phyloP scores from a whole-genome alignment of 73 alveolate species.

The Paramecium caudatum region DNA sequence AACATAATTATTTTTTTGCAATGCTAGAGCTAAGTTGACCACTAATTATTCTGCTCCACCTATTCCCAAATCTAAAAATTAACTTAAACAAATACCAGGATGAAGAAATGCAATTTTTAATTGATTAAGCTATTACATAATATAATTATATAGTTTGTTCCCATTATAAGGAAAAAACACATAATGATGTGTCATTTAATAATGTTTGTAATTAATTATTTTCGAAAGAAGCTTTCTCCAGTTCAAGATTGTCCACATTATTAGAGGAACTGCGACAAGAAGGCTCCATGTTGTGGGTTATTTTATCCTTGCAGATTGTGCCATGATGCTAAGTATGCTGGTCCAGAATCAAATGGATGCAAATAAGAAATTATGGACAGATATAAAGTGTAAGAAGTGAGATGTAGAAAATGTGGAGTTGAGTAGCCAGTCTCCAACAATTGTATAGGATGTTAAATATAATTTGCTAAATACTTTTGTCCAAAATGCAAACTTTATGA shows the following conservation, averaged over 20 bases:
- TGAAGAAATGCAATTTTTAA: conserved; percentile 11
- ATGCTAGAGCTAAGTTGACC: conserved; percentile 95
- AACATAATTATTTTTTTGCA: conserved; percentile 93
- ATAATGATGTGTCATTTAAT: conserved; percentile 25
- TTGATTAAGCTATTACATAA: neutral
- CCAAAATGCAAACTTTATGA: conserved; percentile 82
- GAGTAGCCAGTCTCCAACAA: conserved; percentile 69
- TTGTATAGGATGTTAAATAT: conserved; percentile 80
- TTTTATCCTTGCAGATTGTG: conserved; percentile 89
- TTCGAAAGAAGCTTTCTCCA: neutral
- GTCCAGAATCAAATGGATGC: conserved; percentile 77
- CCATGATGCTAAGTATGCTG: conserved; percentile 84
- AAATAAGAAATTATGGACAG: conserved; percentile 82
- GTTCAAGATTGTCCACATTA: conserved; percentile 81
- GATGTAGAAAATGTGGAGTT: conserved; percentile 79
- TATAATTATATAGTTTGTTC: neutral
- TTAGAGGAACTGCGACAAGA: conserved; percentile 80
- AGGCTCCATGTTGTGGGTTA: conserved; percentile 83
- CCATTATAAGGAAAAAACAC: neutral
- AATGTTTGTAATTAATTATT: conserved; percentile 14
- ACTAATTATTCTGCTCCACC: conserved; percentile 99
- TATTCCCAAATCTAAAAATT: conserved; percentile 91
- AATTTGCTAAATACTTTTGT: conserved; percentile 86
- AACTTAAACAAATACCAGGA: neutral
- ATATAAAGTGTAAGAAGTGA: conserved; percentile 75